Evolutionary conservation across 1,139 yeast genomes (phyloP).

Genomic region (Candida sp.): DNA sequence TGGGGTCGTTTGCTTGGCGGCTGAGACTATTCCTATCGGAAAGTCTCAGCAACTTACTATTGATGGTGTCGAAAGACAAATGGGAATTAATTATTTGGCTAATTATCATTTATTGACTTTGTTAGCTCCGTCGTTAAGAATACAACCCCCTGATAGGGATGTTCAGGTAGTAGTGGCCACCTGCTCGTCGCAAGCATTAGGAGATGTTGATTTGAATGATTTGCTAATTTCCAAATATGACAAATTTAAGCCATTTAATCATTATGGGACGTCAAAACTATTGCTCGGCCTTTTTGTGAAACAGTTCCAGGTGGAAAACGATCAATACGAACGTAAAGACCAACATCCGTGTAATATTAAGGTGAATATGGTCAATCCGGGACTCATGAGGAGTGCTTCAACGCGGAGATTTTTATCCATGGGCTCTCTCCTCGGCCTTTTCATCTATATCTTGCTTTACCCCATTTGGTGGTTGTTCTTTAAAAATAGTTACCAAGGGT

Average conservation of each 20-base stretch:
- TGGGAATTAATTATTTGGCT: slow-evolving; percentile 77
- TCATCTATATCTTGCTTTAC: slow-evolving; percentile 63
- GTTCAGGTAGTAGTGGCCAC: slow-evolving; percentile 75
- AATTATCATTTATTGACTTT: slow-evolving; percentile 79
- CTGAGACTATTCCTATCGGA: slow-evolving; percentile 61
- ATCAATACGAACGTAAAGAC: slow-evolving; percentile 58
- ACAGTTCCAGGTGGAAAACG: slow-evolving; percentile 68
- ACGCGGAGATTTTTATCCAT: slow-evolving; percentile 75
- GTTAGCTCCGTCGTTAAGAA: slow-evolving; percentile 74
- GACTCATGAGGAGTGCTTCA: slow-evolving; percentile 83
- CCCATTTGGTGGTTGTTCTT: slow-evolving; percentile 83
- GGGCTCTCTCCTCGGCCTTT: slow-evolving; percentile 72
- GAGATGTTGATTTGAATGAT: slow-evolving; percentile 62
- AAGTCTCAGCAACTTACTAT: slow-evolving; percentile 52
- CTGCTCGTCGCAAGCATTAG: slow-evolving; percentile 77
- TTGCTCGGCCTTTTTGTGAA: slow-evolving; percentile 68
- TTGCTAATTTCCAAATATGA: slow-evolving; percentile 56
- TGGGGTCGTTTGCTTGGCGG: slow-evolving; percentile 86
- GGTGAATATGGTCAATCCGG: slow-evolving; percentile 85
- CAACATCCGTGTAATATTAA: slow-evolving; percentile 66
- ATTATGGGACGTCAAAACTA: slow-evolving; percentile 80
- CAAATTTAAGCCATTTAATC: slow-evolving; percentile 60
- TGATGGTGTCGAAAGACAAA: slow-evolving; percentile 86
- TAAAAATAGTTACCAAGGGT: slow-evolving; percentile 73
- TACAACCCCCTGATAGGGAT: slow-evolving; percentile 93